Evolutionary conservation across 371 early-diverging fungal species (phyloP).

Genomic region (Zopfochytrium polystomum): DNA sequence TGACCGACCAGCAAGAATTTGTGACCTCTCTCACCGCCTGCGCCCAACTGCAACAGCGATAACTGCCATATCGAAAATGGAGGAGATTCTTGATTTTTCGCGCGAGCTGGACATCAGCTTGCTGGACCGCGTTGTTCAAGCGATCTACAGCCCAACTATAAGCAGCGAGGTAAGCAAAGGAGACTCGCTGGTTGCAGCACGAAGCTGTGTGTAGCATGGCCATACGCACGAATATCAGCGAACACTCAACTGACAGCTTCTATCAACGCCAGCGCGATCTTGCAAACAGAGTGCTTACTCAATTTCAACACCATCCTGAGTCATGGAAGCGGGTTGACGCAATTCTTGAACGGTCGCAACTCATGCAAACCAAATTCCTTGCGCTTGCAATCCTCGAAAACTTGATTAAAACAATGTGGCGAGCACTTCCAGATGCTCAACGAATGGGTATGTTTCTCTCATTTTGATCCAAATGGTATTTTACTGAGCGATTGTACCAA

Average conservation of each 20-base stretch:
- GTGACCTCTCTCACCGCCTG: too few species aligned
- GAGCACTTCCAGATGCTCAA: conserved; percentile 84
- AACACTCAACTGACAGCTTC: neutral
- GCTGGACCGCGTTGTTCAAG: conserved; percentile 85
- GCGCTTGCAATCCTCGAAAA: conserved; percentile 96
- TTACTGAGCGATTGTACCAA: neutral
- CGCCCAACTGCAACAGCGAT: too few species aligned
- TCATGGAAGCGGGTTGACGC: conserved; percentile 95
- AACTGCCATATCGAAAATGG: conserved; percentile 36
- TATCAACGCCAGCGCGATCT: conserved; percentile 66
- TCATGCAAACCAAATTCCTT: conserved; percentile 88
- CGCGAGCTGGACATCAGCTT: conserved; percentile 80
- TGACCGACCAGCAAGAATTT: too few species aligned
- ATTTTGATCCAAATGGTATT: neutral
- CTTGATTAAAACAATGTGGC: conserved; percentile 97
- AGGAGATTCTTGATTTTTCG: conserved; percentile 81
- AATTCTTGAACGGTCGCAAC: conserved; percentile 84
- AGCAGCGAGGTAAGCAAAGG: too few species aligned
- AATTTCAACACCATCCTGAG: conserved; percentile 96
- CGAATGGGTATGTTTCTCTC: conserved; percentile 67
- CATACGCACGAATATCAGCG: too few species aligned
- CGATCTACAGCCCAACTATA: too few species aligned
- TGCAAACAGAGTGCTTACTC: conserved; percentile 79
- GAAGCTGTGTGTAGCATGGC: too few species aligned
- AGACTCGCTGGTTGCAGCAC: too few species aligned